phyloP scores from a whole-genome alignment of 2,329 filamentous ascomycete species.

The Alternaria ethzedia region DNA sequence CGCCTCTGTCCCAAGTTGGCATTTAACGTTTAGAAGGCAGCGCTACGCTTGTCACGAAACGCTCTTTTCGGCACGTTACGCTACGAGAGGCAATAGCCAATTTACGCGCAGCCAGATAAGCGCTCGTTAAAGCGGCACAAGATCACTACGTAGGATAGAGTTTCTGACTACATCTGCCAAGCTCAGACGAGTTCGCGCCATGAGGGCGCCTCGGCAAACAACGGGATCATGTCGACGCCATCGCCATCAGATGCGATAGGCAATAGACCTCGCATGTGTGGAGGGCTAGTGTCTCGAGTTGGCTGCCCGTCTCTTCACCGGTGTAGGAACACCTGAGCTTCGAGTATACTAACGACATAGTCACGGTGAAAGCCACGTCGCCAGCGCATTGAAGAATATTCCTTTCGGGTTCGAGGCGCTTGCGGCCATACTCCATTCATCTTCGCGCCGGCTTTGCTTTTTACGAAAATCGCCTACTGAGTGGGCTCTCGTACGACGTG shows the following conservation, averaged over 20 bases:
- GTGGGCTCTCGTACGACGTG: conserved; percentile 3
- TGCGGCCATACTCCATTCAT: neutral
- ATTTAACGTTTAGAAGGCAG: neutral
- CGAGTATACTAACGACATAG: neutral
- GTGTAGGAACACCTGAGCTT: neutral
- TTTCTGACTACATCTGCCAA: conserved; percentile 4
- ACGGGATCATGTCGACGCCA: neutral
- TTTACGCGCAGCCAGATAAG: neutral
- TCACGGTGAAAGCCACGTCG: neutral
- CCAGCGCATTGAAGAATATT: neutral
- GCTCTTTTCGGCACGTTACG: conserved; percentile 6
- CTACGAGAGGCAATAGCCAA: neutral
- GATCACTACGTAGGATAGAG: neutral
- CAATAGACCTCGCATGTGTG: neutral
- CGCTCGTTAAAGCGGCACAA: conserved; percentile 4
- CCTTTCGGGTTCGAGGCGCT: neutral
- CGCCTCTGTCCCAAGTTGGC: neutral
- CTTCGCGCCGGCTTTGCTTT: conserved; percentile 1
- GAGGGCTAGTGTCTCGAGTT: neutral
- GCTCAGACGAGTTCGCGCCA: neutral
- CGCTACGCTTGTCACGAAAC: conserved; percentile 6
- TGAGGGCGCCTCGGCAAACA: neutral
- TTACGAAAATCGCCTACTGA: conserved; percentile 3
- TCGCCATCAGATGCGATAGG: neutral
- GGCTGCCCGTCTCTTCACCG: neutral